Conservation (phyloP, 805 yeast genomes). For the Saccharomycopsis malanga region DNA sequence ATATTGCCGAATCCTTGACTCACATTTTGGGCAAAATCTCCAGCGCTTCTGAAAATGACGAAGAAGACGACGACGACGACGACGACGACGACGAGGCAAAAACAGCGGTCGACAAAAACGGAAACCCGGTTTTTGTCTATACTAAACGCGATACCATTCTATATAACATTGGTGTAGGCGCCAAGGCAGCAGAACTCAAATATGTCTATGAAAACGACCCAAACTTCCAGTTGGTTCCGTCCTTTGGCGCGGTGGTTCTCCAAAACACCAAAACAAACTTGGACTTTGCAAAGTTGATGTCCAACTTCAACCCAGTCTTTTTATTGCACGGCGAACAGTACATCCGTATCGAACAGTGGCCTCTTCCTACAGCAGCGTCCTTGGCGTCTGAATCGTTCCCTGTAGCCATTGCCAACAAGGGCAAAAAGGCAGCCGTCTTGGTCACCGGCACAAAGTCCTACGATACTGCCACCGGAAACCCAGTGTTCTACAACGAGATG, state of each 20-base stretch:
- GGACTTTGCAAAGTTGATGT: conserved; percentile 41
- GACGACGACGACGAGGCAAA: conserved; percentile 42
- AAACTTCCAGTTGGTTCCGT: conserved; percentile 79
- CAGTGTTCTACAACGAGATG: conserved; percentile 72
- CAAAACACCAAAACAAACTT: conserved; percentile 14
- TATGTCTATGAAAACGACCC: conserved; percentile 71
- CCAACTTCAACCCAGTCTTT: conserved; percentile 81
- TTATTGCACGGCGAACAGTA: conserved; percentile 95
- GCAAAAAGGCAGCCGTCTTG: conserved; percentile 71
- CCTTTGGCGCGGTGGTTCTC: conserved; percentile 79
- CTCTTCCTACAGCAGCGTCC: conserved; percentile 66
- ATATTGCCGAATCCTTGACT: conserved; percentile 73
- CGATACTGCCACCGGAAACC: conserved; percentile 62
- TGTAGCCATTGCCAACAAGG: conserved; percentile 74
- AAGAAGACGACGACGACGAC: conserved; percentile 36
- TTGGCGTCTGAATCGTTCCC: conserved; percentile 59
- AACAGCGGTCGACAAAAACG: conserved; percentile 36
- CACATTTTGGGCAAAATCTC: conserved; percentile 62
- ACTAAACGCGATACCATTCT: conserved; percentile 66
- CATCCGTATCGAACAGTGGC: conserved; percentile 65
- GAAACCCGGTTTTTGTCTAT: conserved; percentile 43
- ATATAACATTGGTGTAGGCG: conserved; percentile 88
- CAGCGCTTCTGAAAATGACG: conserved; percentile 37
- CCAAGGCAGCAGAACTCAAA: conserved; percentile 65
- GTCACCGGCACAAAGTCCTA: conserved; percentile 66